Percentiles rank a stretch among this genome's conserved stretches.
Evolutionary conservation across 2,329 filamentous ascomycete species (phyloP).

Genomic region (Cephalotrichum gorgonifer): DNA sequence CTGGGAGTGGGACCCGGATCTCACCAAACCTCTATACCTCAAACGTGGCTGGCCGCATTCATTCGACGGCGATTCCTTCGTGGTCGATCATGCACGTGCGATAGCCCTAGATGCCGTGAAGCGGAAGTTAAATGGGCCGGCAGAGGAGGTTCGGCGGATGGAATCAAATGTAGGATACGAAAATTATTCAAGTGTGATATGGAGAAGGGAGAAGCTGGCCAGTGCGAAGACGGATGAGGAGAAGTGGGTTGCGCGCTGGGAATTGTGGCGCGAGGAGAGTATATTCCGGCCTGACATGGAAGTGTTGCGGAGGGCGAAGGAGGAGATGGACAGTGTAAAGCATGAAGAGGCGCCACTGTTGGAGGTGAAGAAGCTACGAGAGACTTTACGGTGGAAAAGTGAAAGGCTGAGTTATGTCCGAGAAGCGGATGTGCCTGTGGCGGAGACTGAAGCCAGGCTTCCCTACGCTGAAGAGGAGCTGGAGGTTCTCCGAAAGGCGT

Average conservation of each 20-base stretch:
- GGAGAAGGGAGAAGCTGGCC: neutral
- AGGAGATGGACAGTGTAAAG: neutral
- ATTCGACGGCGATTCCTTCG: constrained; percentile 13
- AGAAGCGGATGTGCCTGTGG: neutral
- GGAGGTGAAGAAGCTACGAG: neutral
- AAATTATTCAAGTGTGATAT: neutral
- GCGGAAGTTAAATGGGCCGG: neutral
- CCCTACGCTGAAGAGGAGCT: neutral
- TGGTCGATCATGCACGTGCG: constrained; percentile 5
- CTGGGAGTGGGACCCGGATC: constrained; percentile 3
- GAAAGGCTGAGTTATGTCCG: neutral
- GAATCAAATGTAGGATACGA: neutral
- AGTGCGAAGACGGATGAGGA: neutral
- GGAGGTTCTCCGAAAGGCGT: neutral
- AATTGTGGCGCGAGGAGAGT: neutral
- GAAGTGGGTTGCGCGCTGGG: neutral
- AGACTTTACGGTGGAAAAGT: neutral
- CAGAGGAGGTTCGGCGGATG: neutral
- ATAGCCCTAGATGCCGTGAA: neutral
- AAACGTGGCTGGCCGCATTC: constrained; percentile 13
- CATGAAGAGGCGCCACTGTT: neutral
- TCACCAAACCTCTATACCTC: constrained; percentile 8
- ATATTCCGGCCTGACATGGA: neutral
- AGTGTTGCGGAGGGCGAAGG: neutral
- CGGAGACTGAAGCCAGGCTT: neutral